Evolutionary conservation across 768 basidiomycete genomes (phyloP).

Genomic region (Pulveroboletus sp.): DNA sequence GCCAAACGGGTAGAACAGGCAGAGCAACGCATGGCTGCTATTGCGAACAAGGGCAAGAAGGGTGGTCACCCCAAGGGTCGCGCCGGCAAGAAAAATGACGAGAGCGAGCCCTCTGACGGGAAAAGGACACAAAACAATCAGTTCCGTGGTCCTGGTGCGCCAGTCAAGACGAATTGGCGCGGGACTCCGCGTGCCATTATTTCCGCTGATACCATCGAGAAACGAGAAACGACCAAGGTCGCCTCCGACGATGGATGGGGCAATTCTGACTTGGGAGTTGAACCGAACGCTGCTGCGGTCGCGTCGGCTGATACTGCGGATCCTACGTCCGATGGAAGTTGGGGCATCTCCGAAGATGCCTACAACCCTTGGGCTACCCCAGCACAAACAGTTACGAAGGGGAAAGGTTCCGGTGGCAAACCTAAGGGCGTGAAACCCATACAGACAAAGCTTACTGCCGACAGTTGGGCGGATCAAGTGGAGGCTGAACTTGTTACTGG

Average conservation of each 20-base stretch:
- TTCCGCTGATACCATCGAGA: conserved; percentile 21
- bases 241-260: conserved; percentile 19
- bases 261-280: conserved; percentile 13
- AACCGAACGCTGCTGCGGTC: conserved; percentile 3
- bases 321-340: conserved; percentile 18
- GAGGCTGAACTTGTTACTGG: conserved; percentile 12
- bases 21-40: conserved; percentile 14
- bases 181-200: conserved; percentile 26
- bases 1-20: conserved; percentile 13
- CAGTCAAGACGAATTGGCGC: conserved; percentile 30
- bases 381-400: conserved; percentile 4
- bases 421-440: conserved; percentile 6
- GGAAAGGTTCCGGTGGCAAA: neutral
- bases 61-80: conserved; percentile 11
- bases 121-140: conserved; percentile 8
- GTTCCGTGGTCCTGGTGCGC: conserved; percentile 29
- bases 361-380: conserved; percentile 21
- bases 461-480: conserved; percentile 28
- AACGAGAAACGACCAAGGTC: conserved; percentile 15
- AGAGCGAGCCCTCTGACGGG: neutral
- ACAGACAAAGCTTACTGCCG: conserved; percentile 3
- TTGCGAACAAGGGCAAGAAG: conserved; percentile 21
- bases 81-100: conserved; percentile 7
- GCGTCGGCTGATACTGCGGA: neutral
- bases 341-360: conserved; percentile 18